These are phyloP conservation scores for Trametes pubescens DNA, from an alignment of 1,284 basidiomycete species.

Conservation along the genomic window DNA sequence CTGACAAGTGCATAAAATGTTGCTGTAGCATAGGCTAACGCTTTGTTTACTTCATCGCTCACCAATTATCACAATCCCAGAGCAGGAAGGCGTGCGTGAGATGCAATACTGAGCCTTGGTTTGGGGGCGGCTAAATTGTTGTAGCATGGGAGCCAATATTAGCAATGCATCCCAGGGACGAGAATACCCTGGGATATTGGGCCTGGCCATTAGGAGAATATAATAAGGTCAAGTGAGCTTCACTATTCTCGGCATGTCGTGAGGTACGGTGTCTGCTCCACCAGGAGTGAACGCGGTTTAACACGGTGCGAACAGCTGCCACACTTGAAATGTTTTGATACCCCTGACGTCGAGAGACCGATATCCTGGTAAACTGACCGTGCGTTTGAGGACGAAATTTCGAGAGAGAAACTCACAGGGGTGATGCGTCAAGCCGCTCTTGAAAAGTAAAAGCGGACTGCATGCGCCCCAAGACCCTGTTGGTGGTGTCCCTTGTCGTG, in stretches of 20 bases:
- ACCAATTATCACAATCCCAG: not conserved
- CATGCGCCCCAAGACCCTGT: too few relatives aligned
- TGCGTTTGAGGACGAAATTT: not conserved
- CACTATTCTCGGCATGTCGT: not conserved
- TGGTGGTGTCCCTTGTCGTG: too few relatives aligned
- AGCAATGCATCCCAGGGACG: not conserved
- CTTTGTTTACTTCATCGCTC: not conserved
- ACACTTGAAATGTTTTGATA: not conserved
- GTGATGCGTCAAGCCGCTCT: not conserved
- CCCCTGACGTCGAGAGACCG: not conserved
- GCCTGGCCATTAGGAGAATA: not conserved
- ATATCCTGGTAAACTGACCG: not conserved
- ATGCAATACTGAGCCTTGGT: not conserved
- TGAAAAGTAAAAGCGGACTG: too few relatives aligned
- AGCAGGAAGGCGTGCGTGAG: slow-evolving; percentile 11
- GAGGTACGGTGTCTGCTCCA: not conserved
- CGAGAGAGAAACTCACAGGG: not conserved
- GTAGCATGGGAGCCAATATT: not conserved
- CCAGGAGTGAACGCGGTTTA: not conserved
- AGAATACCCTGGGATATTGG: not conserved
- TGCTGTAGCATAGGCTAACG: not conserved
- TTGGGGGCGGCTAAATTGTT: not conserved
- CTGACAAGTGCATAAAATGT: too few relatives aligned
- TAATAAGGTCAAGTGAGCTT: not conserved
- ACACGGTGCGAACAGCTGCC: not conserved